Evolutionary conservation across 148 eudicot species (phyloP).

Genomic region (Rhododendron vialii): DNA sequence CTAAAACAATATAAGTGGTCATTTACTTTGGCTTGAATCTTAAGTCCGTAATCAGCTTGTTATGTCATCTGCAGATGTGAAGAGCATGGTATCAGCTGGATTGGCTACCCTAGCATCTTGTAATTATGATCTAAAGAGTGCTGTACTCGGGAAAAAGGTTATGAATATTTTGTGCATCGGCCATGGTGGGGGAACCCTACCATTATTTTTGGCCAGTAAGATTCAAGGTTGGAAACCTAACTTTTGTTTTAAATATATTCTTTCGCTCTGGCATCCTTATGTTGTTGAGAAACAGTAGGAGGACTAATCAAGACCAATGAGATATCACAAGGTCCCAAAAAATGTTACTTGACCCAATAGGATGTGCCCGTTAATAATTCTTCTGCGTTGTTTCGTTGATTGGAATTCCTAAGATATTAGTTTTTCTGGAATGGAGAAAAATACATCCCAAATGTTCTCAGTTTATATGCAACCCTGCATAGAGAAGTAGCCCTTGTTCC

Average conservation of each 20-base stretch:
- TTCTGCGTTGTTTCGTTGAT: not conserved
- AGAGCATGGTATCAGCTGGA: constrained; percentile 89
- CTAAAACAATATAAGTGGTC: not conserved
- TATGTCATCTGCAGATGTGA: constrained; percentile 52
- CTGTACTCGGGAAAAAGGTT: constrained; percentile 43
- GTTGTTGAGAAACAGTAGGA: not conserved
- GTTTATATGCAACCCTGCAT: not conserved
- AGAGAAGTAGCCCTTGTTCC: not conserved
- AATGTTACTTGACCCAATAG: not conserved
- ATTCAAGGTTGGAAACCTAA: constrained; percentile 50
- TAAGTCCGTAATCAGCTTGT: not conserved
- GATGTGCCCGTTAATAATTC: not conserved
- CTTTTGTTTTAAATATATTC: not conserved
- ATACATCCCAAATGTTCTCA: not conserved
- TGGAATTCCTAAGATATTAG: not conserved
- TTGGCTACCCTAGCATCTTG: constrained; percentile 56
- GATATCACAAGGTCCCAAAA: not conserved
- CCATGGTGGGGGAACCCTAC: constrained; percentile 97
- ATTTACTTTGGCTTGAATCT: not conserved
- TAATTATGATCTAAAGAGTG: constrained; percentile 56
- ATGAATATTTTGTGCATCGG: constrained; percentile 83
- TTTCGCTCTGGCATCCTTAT: not conserved
- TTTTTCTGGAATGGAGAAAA: not conserved
- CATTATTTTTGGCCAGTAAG: constrained; percentile 70
- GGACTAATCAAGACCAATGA: not conserved